Base-by-base conservation (phyloP, 1,139 yeast species). In the Taphrina sp. region DNA sequence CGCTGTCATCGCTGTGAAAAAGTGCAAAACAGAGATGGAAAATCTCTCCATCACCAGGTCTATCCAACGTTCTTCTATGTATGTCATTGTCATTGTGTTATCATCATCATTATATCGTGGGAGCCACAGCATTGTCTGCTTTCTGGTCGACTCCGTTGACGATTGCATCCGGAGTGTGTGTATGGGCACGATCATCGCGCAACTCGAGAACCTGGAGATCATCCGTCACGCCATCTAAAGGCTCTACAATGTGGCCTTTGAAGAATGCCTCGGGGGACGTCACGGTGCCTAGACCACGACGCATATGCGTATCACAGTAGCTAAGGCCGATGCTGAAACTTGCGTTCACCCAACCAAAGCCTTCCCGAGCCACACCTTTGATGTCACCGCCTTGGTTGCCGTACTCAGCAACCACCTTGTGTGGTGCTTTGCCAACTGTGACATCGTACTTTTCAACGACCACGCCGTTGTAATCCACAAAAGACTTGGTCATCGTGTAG, bases 381-480 rank as follows among this genome's bases (percentile, higher is more conserved):
- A 89, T 87, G 60, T 83, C 95, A 2, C 85, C 77, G 5, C 98
- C 98, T 70, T 92, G 98, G 69, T 92, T 92, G 20, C 98, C 98
- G 70, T 92, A 92, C 69, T 92, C 98, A 0, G 97, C 97, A 63
- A 85, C 88, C 20, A 92, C 97, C 61, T 83, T 79, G 68, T 92
- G 97, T 1, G 97, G 95, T 62, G 84, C 89, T 2, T 83, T 81
- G 4, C 84, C 82, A 60, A 82, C 77, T 1, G 94, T 85, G 16
- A 94, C 96, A 66, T 92, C 89, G 69, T 92, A 94, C 70, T 92
- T 92, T 69, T 92, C 98, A 37, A 89, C 97, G 3, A 92, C 96
- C 37, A 89, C 90, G 23, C 98, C 98, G 64, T 89, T 88, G 68
- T 83, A 89, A 68, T 89, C 96, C 39, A 87, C 95, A 74, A 90